Base-by-base conservation (phyloP, 352 stramenopile species). In the Globisporangium orthogonon region DNA sequence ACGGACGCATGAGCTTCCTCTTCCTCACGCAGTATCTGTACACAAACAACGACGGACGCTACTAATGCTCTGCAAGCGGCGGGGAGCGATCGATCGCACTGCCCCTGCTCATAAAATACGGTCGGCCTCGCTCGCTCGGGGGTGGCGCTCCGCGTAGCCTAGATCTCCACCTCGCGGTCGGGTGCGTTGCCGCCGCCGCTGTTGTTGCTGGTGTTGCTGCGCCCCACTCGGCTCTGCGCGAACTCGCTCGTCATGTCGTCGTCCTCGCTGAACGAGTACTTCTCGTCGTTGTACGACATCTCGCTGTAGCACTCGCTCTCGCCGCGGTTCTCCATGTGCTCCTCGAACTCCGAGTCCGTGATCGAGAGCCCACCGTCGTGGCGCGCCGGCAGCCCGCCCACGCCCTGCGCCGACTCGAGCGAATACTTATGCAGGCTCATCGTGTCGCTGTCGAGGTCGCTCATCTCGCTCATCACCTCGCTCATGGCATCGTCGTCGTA, bases 211-310 rank as follows among this genome's bases (percentile, higher is more conserved):
- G 11, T 31, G 35, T 41, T 18, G 50, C 50, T 55, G 33, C 45
- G 45, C n/a, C 17, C 50, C 18, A 53, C n/a, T 11, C 52, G 52
- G 45, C 49, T 62, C 28, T 49, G 56, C 11, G 73, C 66, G 7
- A 79, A 57, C 45, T 64, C 58, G 28, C 51, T 64, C 41, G 60
- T 44, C 55, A 70, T 64, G 35, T 61, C 61, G 23, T 85, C 74
- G 31, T 73, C 62, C 44, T 81, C 71, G 49, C 71, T 83, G 55
- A 89, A 87, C 15, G 70, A 83, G 65, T 89, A 89, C 58, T 86
- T 89, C 51, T 89, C 79, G 59, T 89, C 79, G 56, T 89, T 89
- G 76, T 87, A 87, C 47, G 79, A 89, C 76, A 89, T 87, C 52
- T 89, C 79, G 48, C 73, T 86, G 70, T 67, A 86, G 66, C 76